Percentiles rank a stretch among this genome's conserved stretches.
phyloP scores from a whole-genome alignment of 2,329 filamentous ascomycete species.

The Fusarium nanum region DNA sequence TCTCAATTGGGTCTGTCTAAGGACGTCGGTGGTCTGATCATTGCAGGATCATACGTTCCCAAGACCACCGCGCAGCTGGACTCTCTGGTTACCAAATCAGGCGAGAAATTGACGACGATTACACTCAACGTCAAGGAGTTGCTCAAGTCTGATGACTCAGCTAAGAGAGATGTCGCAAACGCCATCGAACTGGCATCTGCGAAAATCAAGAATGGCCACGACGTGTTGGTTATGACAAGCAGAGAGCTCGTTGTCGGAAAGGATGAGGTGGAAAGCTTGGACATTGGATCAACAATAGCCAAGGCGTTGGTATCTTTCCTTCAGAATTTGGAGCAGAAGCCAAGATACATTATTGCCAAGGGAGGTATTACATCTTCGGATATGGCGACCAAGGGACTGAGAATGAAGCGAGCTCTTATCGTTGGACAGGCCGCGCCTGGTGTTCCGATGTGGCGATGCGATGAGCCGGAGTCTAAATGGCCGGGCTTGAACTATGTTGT shows the following conservation, averaged over 20 bases:
- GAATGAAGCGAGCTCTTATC: slow-evolving; percentile 64
- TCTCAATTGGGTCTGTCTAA: slow-evolving; percentile 54
- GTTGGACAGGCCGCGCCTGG: slow-evolving; percentile 68
- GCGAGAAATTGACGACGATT: slow-evolving; percentile 57
- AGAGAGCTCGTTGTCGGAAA: slow-evolving; percentile 59
- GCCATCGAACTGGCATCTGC: slow-evolving; percentile 52
- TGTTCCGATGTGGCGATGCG: slow-evolving; percentile 69
- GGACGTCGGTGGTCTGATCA: slow-evolving; percentile 61
- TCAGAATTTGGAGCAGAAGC: slow-evolving; percentile 57
- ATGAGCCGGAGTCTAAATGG: slow-evolving; percentile 63
- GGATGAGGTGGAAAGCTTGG: slow-evolving; percentile 62
- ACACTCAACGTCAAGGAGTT: slow-evolving; percentile 62
- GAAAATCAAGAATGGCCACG: slow-evolving; percentile 58
- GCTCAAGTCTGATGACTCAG: slow-evolving; percentile 52
- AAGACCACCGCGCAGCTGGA: slow-evolving; percentile 68
- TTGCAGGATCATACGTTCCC: slow-evolving; percentile 69
- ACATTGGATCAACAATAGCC: slow-evolving; percentile 66
- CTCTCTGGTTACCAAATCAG: slow-evolving; percentile 53
- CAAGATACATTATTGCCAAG: slow-evolving; percentile 68
- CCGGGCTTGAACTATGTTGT: slow-evolving; percentile 20
- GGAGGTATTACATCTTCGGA: slow-evolving; percentile 71
- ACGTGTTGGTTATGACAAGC: slow-evolving; percentile 70
- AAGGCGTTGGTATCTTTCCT: slow-evolving; percentile 63
- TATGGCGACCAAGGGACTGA: slow-evolving; percentile 66
- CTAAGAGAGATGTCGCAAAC: slow-evolving; percentile 48